Evolutionary conservation across 208 protist genomes (phyloP).

Genomic region (Plasmodiophora brassicae): DNA sequence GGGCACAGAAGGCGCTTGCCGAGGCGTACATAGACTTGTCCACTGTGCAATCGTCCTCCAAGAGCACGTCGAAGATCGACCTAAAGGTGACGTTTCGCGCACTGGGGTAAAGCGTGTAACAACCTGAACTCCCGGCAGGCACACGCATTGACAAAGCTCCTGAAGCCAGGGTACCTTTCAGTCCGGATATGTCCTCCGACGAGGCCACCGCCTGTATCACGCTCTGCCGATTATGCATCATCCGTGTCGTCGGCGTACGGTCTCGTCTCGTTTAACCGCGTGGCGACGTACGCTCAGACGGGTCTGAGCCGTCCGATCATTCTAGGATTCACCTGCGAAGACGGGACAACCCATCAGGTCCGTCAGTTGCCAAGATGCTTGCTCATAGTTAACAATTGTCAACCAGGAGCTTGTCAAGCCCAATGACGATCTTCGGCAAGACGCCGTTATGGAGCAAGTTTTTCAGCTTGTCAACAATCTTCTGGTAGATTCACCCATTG

Average conservation of each 20-base stretch:
- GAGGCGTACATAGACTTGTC: conserved; percentile 17
- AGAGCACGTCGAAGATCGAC: neutral
- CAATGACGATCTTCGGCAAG: conserved; percentile 50
- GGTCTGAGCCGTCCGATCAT: neutral
- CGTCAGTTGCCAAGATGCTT: neutral
- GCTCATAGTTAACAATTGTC: neutral
- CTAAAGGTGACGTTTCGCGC: too few species aligned
- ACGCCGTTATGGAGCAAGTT: conserved; percentile 49
- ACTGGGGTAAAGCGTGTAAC: too few species aligned
- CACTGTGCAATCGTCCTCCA: neutral
- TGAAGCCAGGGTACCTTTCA: too few species aligned
- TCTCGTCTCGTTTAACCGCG: neutral
- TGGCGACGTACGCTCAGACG: neutral
- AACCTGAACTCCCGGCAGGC: too few species aligned
- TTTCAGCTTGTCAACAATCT: conserved; percentile 45
- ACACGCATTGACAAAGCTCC: too few species aligned
- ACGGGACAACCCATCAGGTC: neutral
- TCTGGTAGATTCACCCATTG: neutral
- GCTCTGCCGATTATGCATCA: neutral
- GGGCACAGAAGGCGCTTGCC: neutral
- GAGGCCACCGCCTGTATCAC: too few species aligned
- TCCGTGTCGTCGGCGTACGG: neutral
- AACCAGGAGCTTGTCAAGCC: conserved; percentile 40
- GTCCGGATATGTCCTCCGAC: too few species aligned
- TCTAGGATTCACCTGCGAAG: neutral